phyloP scores from a whole-genome alignment of 306 rosid species.

The Cucumis hystrix region DNA sequence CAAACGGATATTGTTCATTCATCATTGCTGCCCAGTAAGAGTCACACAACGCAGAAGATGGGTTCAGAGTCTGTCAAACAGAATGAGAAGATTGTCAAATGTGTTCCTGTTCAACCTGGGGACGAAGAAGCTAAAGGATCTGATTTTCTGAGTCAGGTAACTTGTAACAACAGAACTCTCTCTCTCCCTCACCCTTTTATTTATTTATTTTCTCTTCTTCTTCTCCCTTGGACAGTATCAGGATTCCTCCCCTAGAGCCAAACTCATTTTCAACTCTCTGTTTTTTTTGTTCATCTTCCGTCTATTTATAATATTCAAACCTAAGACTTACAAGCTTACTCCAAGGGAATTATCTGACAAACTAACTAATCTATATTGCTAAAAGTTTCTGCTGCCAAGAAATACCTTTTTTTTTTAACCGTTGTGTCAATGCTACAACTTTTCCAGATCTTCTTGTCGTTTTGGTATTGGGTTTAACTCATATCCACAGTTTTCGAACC shows the following conservation, averaged over 20 bases:
- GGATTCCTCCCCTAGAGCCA: neutral
- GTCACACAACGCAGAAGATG: conserved; percentile 16
- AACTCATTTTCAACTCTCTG: neutral
- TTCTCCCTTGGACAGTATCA: neutral
- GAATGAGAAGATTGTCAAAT: conserved; percentile 16
- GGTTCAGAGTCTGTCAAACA: conserved; percentile 22
- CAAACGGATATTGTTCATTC: conserved; percentile 30
- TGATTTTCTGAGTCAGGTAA: conserved; percentile 73
- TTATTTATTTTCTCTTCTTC: too few relatives aligned
- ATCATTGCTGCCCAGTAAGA: conserved; percentile 19
- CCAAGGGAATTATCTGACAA: neutral
- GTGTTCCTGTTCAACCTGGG: conserved; percentile 21
- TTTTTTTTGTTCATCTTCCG: neutral
- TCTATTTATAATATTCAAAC: neutral
- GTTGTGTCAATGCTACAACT: neutral
- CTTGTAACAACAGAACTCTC: neutral
- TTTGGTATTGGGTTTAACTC: neutral
- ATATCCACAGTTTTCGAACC: neutral
- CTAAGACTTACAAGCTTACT: neutral
- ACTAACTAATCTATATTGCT: neutral
- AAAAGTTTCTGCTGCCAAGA: neutral
- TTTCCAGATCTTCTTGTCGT: neutral
- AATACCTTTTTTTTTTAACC: neutral
- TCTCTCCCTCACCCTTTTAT: too few relatives aligned
- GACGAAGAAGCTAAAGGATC: conserved; percentile 59